A percentile compares a stretch with the other conserved stretches of the same genome.
Conservation (phyloP, 768 basidiomycete genomes). For the Imleria badia region DNA sequence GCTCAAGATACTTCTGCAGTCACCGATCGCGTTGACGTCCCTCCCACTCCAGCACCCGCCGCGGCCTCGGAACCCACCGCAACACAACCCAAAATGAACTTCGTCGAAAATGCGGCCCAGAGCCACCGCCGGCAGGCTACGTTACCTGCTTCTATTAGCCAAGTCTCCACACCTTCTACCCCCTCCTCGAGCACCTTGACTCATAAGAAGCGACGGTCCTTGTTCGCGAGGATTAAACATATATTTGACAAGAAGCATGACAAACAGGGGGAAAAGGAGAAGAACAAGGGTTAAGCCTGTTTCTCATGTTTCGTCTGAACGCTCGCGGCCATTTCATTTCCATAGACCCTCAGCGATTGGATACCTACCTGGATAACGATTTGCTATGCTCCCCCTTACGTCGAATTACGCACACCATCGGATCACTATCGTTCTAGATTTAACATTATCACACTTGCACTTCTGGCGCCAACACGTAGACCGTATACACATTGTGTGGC, state of each 20-base stretch:
- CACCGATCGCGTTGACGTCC: not conserved
- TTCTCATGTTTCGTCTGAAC: not conserved
- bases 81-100: not conserved
- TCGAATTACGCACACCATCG: slow-evolving; percentile 7
- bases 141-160: not conserved
- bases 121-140: not conserved
- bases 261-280: slow-evolving; percentile 38
- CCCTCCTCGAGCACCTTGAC: slow-evolving; percentile 36
- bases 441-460: slow-evolving; percentile 19
- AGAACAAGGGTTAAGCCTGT: slow-evolving; percentile 19
- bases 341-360: not conserved
- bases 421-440: slow-evolving; percentile 16
- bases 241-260: slow-evolving; percentile 53
- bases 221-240: slow-evolving; percentile 53
- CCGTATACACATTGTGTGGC: slow-evolving; percentile 15
- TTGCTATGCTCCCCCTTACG: slow-evolving; percentile 16
- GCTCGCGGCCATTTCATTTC: not conserved
- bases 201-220: slow-evolving; percentile 52
- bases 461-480: slow-evolving; percentile 11
- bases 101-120: not conserved
- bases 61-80: not conserved
- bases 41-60: not conserved
- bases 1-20: not conserved
- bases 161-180: slow-evolving; percentile 18
- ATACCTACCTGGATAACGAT: slow-evolving; percentile 15